Percentiles rank a stretch among this genome's conserved stretches.
These are phyloP conservation scores for Termitomyces bulborhizus DNA, from an alignment of 768 basidiomycete species.

Conservation along the genomic window DNA sequence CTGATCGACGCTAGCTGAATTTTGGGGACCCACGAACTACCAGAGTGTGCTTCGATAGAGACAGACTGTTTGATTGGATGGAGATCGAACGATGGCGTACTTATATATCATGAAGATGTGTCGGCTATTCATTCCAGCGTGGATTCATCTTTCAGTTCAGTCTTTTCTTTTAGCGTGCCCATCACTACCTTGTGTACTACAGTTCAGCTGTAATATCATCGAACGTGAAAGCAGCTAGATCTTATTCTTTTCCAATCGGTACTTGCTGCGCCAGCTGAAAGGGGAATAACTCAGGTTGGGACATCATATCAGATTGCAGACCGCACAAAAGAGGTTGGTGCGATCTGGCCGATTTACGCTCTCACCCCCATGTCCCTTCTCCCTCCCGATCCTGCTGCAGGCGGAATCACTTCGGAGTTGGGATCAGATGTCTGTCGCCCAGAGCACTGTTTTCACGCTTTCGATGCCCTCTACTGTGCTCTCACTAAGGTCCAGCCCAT, in stretches of 20 bases:
- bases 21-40: too few relatives aligned
- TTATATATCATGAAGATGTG: too few relatives aligned
- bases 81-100: too few relatives aligned
- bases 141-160: too few relatives aligned
- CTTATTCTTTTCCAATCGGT: background rate
- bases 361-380: conserved; percentile 47
- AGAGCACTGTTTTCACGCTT: conserved; percentile 79
- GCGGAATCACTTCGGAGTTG: conserved; percentile 27
- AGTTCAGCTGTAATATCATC: too few relatives aligned
- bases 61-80: too few relatives aligned
- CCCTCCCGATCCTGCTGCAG: conserved; percentile 43
- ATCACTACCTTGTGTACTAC: background rate
- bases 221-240: background rate
- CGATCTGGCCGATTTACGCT: conserved; percentile 11
- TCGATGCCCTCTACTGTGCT: conserved; percentile 76
- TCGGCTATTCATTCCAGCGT: too few relatives aligned
- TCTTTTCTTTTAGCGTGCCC: background rate
- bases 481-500: conserved; percentile 55
- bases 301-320: conserved; percentile 5
- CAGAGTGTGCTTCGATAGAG: too few relatives aligned
- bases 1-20: too few relatives aligned
- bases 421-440: conserved; percentile 49
- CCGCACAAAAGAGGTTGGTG: background rate
- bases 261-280: conserved; percentile 1
- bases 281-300: background rate